phyloP scores from a whole-genome alignment of 139 green algal genomes.

The Chlorella sp. region DNA sequence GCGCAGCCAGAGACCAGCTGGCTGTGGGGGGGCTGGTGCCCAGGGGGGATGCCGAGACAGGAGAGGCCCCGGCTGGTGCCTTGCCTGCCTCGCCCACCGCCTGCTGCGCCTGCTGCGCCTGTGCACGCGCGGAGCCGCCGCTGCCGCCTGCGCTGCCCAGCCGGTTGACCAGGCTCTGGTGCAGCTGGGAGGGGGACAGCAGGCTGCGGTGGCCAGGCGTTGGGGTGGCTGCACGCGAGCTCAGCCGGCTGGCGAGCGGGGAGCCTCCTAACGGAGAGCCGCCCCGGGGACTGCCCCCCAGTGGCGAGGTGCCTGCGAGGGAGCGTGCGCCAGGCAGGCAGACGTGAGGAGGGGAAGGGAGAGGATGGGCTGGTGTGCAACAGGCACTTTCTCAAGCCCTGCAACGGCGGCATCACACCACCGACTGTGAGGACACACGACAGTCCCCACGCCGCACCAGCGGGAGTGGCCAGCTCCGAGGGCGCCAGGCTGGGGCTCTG shows the following conservation, averaged over 20 bases:
- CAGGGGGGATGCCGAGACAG: neutral
- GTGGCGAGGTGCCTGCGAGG: constrained; percentile 29
- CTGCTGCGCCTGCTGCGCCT: constrained; percentile 25
- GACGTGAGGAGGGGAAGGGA: neutral
- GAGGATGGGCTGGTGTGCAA: no score
- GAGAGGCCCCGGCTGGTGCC: no score
- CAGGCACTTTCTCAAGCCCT: no score
- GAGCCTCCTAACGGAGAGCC: constrained; percentile 21
- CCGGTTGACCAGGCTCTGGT: constrained; percentile 31
- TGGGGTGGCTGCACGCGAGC: constrained; percentile 24
- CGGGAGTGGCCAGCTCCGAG: constrained; percentile 41
- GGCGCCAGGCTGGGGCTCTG: constrained; percentile 27
- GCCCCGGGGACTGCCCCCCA: constrained; percentile 4
- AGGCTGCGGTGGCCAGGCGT: constrained; percentile 3
- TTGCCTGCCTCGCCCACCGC: neutral
- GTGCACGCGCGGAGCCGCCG: neutral
- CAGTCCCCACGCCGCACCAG: neutral
- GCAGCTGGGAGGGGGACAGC: constrained; percentile 35
- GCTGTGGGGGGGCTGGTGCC: constrained; percentile 1
- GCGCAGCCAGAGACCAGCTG: neutral
- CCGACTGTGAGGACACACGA: no score
- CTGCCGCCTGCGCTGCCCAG: neutral
- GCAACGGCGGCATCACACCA: neutral
- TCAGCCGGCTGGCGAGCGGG: constrained; percentile 11
- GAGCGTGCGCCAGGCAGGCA: neutral